Base-by-base conservation (phyloP, 768 basidiomycete genomes). In the Nidula microcarpa region DNA sequence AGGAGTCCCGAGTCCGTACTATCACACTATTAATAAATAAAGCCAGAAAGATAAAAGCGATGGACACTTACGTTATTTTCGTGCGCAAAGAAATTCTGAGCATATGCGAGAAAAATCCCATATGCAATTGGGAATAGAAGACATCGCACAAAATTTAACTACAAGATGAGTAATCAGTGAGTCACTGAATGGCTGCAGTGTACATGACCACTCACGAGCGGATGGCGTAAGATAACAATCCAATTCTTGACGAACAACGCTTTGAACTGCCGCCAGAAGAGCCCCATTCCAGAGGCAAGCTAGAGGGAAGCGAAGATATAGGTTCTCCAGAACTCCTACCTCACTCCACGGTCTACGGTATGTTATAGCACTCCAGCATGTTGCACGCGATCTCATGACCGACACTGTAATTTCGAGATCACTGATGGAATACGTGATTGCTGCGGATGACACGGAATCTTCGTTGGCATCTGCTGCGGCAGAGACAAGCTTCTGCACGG, bases 171-270 rank as follows among this genome's bases (percentile, higher is more conserved):
- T 16, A n/a, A n/a, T 41, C 13, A 47, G 47, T 23, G 41, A 49
- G 9, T 39, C 45, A 37, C 16, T 47, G 23, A 55, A 45, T 14
- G 33, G 17, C 3, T 18, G 6, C 9, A 56, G 30, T 10, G 32
- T 48, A 33, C 3, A 47, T 17, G n/a, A 39, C 8, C 8, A 72
- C 80, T 54, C 53, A 83, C 81, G 54, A 82, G 56, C 49, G 79
- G 75, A 67, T 84, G 80, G 56, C 75, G 79, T 41, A 73, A 76
- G 16, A 84, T 64, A 2, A 83, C 69, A 33, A 84, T 80, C 74
- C 75, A 78, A 53, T 85, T 85, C 69, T 85, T 85, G 72, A 74
- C 69, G 54, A 74, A 74, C n/a, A 85, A 61, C 1, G 75, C 78
- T 1, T 60, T 58, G 53, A 80, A 78, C 67, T 85, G 83, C 47